Evolutionary conservation across 495 filamentous ascomycete species (phyloP).

Genomic region (Daldinia concentrica): DNA sequence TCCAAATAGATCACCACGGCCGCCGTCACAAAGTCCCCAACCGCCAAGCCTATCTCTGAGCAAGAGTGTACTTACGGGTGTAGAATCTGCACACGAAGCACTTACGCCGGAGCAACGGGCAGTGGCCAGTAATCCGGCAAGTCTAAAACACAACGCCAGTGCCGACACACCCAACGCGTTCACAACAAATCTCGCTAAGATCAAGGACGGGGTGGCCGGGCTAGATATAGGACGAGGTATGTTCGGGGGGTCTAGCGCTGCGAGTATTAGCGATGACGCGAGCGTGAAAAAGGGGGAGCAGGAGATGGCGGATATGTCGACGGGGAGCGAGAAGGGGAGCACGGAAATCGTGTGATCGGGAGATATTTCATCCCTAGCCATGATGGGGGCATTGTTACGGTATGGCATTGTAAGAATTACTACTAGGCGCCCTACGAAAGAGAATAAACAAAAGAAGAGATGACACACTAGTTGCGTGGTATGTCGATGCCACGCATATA

Average conservation of each 20-base stretch:
- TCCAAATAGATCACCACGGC: neutral
- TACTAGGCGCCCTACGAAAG: conserved; percentile 8
- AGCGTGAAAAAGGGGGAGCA: conserved; percentile 32
- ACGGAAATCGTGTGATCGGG: conserved; percentile 22
- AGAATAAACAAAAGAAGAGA: neutral
- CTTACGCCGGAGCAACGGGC: conserved; percentile 48
- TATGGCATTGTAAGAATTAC: conserved; percentile 19
- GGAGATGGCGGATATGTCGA: conserved; percentile 46
- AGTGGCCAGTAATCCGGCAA: conserved; percentile 23
- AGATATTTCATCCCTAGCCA: neutral
- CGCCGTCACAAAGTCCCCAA: conserved; percentile 14
- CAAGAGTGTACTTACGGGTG: conserved; percentile 54
- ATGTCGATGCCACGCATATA: neutral
- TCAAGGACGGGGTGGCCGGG: conserved; percentile 60
- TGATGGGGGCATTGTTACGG: neutral
- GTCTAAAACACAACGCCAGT: conserved; percentile 53
- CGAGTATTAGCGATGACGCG: neutral
- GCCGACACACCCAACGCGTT: conserved; percentile 53
- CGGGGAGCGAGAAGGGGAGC: conserved; percentile 17
- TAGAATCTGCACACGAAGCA: conserved; percentile 53
- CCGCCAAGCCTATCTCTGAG: conserved; percentile 49
- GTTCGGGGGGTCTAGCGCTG: conserved; percentile 28
- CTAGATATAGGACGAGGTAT: conserved; percentile 52
- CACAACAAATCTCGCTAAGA: conserved; percentile 47
- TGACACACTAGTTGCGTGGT: neutral